Evolutionary conservation across 2,329 filamentous ascomycete species (phyloP).

Genomic region (Penicillium hordei): DNA sequence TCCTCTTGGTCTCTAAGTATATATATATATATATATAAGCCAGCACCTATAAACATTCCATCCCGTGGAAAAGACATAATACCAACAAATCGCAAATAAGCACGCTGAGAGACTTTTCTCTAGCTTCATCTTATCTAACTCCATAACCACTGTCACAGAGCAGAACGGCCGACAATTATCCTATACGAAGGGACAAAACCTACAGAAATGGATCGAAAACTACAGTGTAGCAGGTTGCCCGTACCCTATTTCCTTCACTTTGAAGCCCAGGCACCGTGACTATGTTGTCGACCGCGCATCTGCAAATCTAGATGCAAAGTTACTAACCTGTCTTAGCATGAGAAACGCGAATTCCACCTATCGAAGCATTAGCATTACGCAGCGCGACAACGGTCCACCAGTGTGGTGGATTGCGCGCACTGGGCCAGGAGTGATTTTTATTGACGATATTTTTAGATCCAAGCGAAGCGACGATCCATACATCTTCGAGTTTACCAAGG

Average conservation of each 20-base stretch:
- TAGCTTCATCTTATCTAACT: not conserved
- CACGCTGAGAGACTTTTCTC: no score
- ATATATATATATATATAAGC: no score
- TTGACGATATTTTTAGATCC: slow-evolving; percentile 6
- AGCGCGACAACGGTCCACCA: not conserved
- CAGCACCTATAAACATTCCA: no score
- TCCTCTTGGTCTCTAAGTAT: no score
- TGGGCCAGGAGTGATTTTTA: slow-evolving; percentile 1
- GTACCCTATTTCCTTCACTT: not conserved
- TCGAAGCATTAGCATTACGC: not conserved
- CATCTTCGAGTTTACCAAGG: slow-evolving; percentile 9
- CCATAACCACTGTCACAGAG: no score
- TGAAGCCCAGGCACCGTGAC: not conserved
- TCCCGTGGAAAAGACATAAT: no score
- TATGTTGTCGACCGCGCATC: not conserved
- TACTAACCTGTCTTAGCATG: not conserved
- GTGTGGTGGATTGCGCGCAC: slow-evolving; percentile 6
- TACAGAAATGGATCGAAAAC: not conserved
- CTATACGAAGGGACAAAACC: not conserved
- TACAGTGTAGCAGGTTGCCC: not conserved
- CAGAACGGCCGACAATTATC: not conserved
- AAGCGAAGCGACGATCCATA: not conserved
- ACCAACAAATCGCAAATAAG: no score
- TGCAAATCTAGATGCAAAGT: not conserved
- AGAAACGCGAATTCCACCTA: not conserved